Evolutionary conservation across 192 early-diverging fungal genomes (phyloP), one percentile per base, ranked within the genome.

Genomic region (Thamnidium elegans): DNA sequence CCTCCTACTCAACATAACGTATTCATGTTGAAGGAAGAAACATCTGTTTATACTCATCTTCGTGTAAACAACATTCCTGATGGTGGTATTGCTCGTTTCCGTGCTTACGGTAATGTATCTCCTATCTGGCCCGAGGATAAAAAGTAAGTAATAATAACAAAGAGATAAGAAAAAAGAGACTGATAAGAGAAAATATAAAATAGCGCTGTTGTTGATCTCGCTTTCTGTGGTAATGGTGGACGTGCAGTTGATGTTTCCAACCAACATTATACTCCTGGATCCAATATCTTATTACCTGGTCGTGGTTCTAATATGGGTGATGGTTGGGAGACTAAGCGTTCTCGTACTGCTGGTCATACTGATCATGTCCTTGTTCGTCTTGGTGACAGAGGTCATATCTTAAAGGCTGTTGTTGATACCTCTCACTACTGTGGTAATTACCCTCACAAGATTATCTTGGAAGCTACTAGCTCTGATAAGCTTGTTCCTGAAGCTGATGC

Each of bases 291-390:
- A 45, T 81, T 92, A 50, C 88, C 89, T 11, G 87, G 89, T 15
- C 87, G 92, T 65, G 90, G 91, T 46, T 73, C 76, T 32, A 90
- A 90, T 53, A 96, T 98, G 96, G 84, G 85, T 53, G 94, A 94
- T 59, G 96, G 95, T 45, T 97, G 95, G 95, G 95, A 97, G 69
- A 97, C 95, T 17, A 82, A 82, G 56, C 81, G 89, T 43, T 94
- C 91, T 39, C 87, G 95, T 62, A 88, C 86, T 15, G 86, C 81
- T 32, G 81, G 84, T 53, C 90, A 92, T 73, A 81, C 65, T 42
- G 90, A 98, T 65, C 89, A 88, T 81, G 87, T 84, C 2, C 79
- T 86, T 36, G 78, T 96, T 53, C 81, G 85, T 68, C 82, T 98
- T 5, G 93, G 95, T 26, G 67, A 78, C 52, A 71, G 80, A 6